Conservation (phyloP, 2,329 filamentous ascomycete genomes). For the Epichloe gansuensis region DNA sequence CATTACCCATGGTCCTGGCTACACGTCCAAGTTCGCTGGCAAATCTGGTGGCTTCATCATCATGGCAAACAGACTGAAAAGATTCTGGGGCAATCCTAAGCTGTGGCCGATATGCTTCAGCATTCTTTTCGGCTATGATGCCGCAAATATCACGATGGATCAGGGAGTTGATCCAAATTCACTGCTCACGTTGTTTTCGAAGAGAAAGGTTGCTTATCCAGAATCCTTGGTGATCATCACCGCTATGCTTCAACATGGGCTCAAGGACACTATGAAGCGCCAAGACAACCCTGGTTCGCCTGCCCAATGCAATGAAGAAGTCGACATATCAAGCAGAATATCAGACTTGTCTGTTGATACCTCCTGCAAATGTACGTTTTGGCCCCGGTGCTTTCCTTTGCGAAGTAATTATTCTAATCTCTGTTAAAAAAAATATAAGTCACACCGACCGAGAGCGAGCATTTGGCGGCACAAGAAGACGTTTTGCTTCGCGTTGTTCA, state of each 20-base stretch:
- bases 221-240: constrained; percentile 71
- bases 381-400: background rate
- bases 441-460: constrained; percentile 29
- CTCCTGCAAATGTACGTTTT: background rate
- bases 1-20: constrained; percentile 66
- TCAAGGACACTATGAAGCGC: constrained; percentile 56
- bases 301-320: constrained; percentile 6
- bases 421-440: constrained; percentile 9
- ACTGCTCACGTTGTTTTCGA: constrained; percentile 61
- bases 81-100: constrained; percentile 77
- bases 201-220: constrained; percentile 55
- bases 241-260: constrained; percentile 74
- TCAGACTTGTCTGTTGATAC: background rate
- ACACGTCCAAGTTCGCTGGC: constrained; percentile 68
- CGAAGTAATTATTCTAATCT: background rate
- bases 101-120: constrained; percentile 84
- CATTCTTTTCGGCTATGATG: constrained; percentile 74
- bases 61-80: constrained; percentile 66
- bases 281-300: constrained; percentile 48
- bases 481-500: constrained; percentile 65
- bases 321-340: background rate
- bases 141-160: constrained; percentile 60
- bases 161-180: constrained; percentile 61
- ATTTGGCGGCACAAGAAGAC: constrained; percentile 38
- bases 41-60: constrained; percentile 83